Base-by-base conservation (phyloP, 805 yeast species). In the Monosporozyma yasuniensis region DNA sequence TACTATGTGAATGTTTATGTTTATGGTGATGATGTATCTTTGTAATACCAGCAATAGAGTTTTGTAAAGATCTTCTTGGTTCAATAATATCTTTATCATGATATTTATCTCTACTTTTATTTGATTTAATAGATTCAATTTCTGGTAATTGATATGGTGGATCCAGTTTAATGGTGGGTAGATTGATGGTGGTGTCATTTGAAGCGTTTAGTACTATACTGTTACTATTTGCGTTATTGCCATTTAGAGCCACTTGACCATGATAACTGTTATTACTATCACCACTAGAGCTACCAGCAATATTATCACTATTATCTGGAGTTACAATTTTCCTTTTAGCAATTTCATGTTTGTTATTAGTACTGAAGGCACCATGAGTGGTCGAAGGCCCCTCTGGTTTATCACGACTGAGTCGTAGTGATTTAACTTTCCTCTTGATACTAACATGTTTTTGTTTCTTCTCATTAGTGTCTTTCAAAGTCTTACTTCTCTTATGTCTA, bases 101-200 rank as follows among this genome's bases (percentile, higher is more conserved):
- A 11, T 28, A 21, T 3, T 7, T 18, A n/a, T 28, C 45, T 11
- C 50, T 49, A 28, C 55, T 53, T 44, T 50, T 47, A 4, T 50
- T 48, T 38, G 58, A 56, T 44, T 54, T 57, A 7, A 61, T 49
- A 2, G 64, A 61, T 3, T 52, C 57, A 22, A 59, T 59, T 22
- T 61, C 66, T 6, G 66, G 64, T 25, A 61, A 37, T 9, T 59
- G 61, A 7, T 57, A 50, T 9, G 51, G 50, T 35, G 46, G 38
- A 21, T 50, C 48, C 34, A 28, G 42, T 16, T 18, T 43, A 25
- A 39, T 43, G 14, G 30, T 44, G 14, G 45, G 42, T 3, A 28
- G 10, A 44, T 19, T 32, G 8, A 21, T 21, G 3, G 22, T 30
- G 3, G 21, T 28, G 30, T 43, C 35, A 32, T 30, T 19, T 12